A percentile compares a stretch with the other conserved stretches of the same genome.
Conservation (phyloP, 306 rosid genomes). For the Hylodesmum podocarpum region DNA sequence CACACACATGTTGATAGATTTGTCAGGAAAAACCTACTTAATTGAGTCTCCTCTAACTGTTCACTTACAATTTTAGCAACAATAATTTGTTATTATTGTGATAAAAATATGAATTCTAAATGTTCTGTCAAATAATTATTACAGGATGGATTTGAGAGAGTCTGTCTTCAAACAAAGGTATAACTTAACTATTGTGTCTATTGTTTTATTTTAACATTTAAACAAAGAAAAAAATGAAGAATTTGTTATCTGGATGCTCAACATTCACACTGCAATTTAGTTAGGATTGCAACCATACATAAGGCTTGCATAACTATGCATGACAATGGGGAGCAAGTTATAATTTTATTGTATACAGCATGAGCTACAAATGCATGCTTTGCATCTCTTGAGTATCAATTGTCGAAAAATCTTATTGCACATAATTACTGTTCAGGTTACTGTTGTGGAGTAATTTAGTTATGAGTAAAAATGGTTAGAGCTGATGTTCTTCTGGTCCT, state of each 20-base stretch:
- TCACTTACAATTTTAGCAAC: neutral
- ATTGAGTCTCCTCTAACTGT: neutral
- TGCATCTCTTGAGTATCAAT: neutral
- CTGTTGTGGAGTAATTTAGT: neutral
- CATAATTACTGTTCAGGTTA: neutral
- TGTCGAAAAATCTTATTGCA: neutral
- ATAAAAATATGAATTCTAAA: constrained; percentile 19
- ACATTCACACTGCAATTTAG: neutral
- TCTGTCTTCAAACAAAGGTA: constrained; percentile 68
- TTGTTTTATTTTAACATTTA: constrained; percentile 7
- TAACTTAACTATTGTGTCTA: neutral
- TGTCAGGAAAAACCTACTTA: neutral
- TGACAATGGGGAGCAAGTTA: too few relatives aligned
- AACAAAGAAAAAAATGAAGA: neutral
- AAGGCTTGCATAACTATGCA: neutral
- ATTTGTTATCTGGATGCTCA: neutral
- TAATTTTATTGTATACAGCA: neutral
- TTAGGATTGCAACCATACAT: constrained; percentile 11
- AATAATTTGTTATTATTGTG: neutral
- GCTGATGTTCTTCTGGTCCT: neutral
- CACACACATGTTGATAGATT: neutral
- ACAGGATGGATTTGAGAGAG: constrained; percentile 64
- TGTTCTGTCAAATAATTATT: constrained; percentile 27
- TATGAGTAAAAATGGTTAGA: neutral
- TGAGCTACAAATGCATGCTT: neutral